Evolutionary conservation across 768 basidiomycete species (phyloP).

Genomic region (Chiua virens): DNA sequence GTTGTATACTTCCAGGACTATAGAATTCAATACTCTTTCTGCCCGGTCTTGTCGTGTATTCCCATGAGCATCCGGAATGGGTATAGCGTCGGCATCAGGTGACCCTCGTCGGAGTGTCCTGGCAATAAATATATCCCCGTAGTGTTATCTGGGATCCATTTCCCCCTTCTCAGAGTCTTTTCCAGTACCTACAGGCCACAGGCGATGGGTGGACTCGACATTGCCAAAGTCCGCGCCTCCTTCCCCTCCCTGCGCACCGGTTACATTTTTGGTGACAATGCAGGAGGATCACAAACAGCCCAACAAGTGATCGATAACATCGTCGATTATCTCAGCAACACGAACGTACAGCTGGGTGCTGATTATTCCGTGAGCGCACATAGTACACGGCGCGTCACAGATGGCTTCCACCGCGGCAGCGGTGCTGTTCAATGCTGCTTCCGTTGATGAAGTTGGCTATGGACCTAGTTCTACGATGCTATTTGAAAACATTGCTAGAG

Average conservation of each 20-base stretch:
- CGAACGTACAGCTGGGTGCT: constrained; percentile 74
- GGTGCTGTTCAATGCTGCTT: constrained; percentile 64
- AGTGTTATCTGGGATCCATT: no score
- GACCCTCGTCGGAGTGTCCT: no score
- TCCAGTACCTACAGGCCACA: not conserved
- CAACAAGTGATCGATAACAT: constrained; percentile 57
- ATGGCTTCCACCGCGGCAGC: constrained; percentile 53
- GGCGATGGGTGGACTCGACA: constrained; percentile 39
- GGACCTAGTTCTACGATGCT: constrained; percentile 68
- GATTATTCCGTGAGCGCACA: constrained; percentile 59
- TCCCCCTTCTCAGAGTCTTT: no score
- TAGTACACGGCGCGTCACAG: constrained; percentile 51
- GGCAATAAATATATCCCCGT: not conserved
- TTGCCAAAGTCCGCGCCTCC: constrained; percentile 51
- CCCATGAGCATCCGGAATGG: no score
- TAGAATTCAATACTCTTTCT: no score
- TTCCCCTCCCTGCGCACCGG: constrained; percentile 63
- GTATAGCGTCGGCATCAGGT: no score
- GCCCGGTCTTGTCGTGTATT: no score
- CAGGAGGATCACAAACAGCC: constrained; percentile 69
- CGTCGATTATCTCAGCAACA: constrained; percentile 65
- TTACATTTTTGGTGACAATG: constrained; percentile 74
- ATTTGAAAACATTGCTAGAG: constrained; percentile 66
- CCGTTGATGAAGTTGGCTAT: constrained; percentile 62
- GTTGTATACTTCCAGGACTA: no score